phyloP scores from a whole-genome alignment of 208 protist species.

The Acanthamoeba royreba region DNA sequence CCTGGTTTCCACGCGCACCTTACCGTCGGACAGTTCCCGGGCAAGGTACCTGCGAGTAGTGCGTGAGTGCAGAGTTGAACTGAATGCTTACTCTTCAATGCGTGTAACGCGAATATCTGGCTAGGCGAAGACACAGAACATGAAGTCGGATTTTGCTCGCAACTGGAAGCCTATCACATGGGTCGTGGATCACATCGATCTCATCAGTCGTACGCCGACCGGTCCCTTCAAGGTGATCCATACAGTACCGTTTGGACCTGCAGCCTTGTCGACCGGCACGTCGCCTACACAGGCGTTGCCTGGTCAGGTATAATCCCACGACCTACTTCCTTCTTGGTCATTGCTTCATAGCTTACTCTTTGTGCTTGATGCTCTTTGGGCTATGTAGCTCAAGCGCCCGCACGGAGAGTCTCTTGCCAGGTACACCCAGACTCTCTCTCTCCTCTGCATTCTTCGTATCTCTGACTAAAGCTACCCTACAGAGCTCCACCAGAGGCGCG shows the following conservation, averaged over 20 bases:
- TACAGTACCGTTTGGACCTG: not conserved
- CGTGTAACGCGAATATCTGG: no score
- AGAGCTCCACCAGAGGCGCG: not conserved
- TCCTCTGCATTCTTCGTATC: not conserved
- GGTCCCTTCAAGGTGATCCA: conserved; percentile 12
- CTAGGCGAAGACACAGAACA: not conserved
- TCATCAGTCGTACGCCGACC: not conserved
- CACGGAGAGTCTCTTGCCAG: not conserved
- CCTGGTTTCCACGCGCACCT: conserved; percentile 62
- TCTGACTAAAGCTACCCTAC: no score
- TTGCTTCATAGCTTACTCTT: no score
- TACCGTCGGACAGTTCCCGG: conserved; percentile 64
- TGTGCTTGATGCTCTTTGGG: no score
- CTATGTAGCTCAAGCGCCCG: not conserved
- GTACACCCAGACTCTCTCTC: not conserved
- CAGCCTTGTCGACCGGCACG: no score
- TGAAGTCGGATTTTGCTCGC: not conserved
- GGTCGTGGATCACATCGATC: not conserved
- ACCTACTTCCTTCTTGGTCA: no score
- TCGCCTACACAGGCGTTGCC: no score
- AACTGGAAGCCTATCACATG: conserved; percentile 26
- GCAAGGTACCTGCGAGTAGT: not conserved
- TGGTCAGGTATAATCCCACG: no score
- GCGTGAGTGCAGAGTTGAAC: no score
- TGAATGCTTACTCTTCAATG: no score